Conservation (phyloP, 73 alveolate species). For the Blepharisma japonicum region DNA sequence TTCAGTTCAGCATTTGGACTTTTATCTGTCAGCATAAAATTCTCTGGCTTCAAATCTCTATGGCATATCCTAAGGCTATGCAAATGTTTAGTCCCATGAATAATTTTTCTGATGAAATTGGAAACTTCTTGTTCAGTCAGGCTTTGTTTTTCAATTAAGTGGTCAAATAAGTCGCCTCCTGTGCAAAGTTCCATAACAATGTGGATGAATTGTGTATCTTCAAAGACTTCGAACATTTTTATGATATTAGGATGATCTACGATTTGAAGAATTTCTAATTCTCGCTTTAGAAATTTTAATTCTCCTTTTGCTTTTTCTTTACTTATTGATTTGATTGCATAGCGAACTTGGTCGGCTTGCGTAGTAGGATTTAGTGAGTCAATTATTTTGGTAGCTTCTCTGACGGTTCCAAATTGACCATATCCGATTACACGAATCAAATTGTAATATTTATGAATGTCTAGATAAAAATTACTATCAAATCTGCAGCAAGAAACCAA, state of each 20-base stretch:
- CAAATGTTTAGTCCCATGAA: neutral
- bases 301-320: neutral
- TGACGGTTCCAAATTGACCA: conserved; percentile 10
- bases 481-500: neutral
- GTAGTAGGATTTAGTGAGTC: too few relatives aligned
- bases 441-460: conserved; percentile 8
- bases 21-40: neutral
- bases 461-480: neutral
- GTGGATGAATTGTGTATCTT: conserved; percentile 50
- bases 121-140: conserved; percentile 8
- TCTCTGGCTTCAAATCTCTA: conserved; percentile 17
- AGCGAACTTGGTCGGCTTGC: neutral
- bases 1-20: neutral
- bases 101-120: conserved; percentile 41
- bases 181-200: conserved; percentile 70
- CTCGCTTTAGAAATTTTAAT: neutral
- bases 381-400: neutral
- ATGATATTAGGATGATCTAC: conserved; percentile 76
- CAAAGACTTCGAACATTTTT: conserved; percentile 72
- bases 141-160: conserved; percentile 6
- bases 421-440: conserved; percentile 23
- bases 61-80: neutral
- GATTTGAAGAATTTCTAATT: conserved; percentile 12
- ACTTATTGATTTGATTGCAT: conserved; percentile 18
- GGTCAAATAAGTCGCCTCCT: conserved; percentile 44